phyloP scores from a whole-genome alignment of 345 rosid species.

The Camelina neglecta region DNA sequence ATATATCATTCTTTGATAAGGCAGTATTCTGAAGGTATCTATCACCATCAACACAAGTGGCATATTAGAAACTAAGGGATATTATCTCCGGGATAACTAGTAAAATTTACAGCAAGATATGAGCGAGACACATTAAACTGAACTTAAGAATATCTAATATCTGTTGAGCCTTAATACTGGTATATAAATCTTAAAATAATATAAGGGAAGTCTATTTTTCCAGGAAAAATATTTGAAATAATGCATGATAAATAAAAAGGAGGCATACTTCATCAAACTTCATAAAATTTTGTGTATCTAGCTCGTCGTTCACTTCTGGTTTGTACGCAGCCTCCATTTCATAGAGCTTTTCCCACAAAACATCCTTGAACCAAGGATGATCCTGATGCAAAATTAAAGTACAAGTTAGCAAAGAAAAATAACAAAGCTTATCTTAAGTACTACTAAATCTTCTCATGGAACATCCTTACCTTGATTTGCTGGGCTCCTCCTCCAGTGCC shows the following conservation, averaged over 20 bases:
- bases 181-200: constrained; percentile 12
- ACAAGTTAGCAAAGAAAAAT: constrained; percentile 33
- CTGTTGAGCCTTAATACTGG: constrained; percentile 1
- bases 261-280: constrained; percentile 90
- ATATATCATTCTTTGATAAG: background rate
- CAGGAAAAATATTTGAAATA: background rate
- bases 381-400: constrained; percentile 55
- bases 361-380: constrained; percentile 88
- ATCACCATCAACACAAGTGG: constrained; percentile 7
- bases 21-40: background rate
- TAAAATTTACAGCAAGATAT: background rate
- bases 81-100: constrained; percentile 9
- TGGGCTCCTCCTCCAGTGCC: constrained; percentile 87
- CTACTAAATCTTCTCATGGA: constrained; percentile 27
- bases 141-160: background rate
- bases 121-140: background rate
- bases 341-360: constrained; percentile 87
- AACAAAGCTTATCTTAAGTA: constrained; percentile 25
- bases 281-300: constrained; percentile 95
- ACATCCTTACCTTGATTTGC: constrained; percentile 77
- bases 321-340: constrained; percentile 95
- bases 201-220: no score
- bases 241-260: constrained; percentile 24
- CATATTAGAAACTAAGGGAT: background rate
- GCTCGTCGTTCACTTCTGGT: constrained; percentile 92